Evolutionary conservation across 805 yeast species (phyloP), one percentile per base, ranked within the genome.

Genomic region (Sungouiozyma ichnusensis): DNA sequence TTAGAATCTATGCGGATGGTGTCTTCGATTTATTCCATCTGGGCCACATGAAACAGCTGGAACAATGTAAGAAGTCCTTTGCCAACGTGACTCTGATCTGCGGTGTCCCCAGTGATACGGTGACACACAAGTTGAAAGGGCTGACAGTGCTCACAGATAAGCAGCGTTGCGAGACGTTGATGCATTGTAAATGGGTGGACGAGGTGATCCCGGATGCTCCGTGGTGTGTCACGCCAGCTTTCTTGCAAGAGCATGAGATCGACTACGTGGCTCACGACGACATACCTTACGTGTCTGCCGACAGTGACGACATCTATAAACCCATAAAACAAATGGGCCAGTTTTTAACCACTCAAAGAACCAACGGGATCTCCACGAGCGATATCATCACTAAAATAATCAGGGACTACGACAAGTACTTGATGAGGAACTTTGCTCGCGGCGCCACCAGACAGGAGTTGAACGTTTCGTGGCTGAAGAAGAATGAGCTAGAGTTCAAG

Each of bases 251-350:
- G 52, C 95, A 92, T 64, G 68, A 78, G 42, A 86, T 92, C 51
- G 98, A 92, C 62, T 92, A 86, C 55, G 96, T 90, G 46, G 98
- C 98, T 2, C 98, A 92, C 63, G 98, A 92, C 66, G 97, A 92
- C 63, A 68, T 86, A 48, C 98, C 98, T 1, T 92, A 92, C 59
- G 95, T 85, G 1, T 78, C 90, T 18, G 78, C 77, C n/a, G 95
- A 81, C 46, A 72, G 79, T 33, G 96, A 85, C 60, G 98, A 92
- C 61, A 87, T 92, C 42, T 92, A 92, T 66, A 79, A 77, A 61
- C 95, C 97, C 17, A 83, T 92, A 57, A 92, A 92, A 60, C 82
- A 83, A 58, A 71, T 70, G 57, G 98, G 98, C 1, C 84, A 76
- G 80, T 92, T 92, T 56, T 69, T 92, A 48, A 82, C 92, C 5